Conservation (phyloP, 345 rosid species). For the Sisymbrium altissimum region DNA sequence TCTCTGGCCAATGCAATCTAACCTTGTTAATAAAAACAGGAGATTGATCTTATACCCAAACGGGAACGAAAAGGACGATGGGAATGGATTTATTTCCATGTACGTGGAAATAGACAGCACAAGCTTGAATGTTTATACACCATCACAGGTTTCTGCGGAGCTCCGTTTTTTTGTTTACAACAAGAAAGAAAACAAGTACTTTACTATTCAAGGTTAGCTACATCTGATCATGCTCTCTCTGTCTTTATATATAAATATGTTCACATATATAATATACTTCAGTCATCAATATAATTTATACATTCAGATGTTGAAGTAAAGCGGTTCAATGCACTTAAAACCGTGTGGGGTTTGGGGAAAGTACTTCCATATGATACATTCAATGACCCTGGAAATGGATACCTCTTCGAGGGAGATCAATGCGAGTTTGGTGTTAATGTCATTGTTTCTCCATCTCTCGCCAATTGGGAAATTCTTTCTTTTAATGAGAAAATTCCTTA, state of each 20-base stretch:
- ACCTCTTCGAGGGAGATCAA: neutral
- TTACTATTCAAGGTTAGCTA: neutral
- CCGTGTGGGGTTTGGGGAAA: neutral
- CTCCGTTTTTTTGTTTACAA: neutral
- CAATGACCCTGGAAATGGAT: neutral
- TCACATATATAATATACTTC: neutral
- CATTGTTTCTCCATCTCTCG: neutral
- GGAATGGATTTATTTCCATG: neutral
- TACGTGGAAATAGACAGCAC: neutral
- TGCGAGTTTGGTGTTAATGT: neutral
- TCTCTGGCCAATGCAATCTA: no score
- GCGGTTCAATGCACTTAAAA: neutral
- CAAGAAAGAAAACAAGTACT: neutral
- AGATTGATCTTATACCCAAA: neutral
- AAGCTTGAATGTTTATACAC: neutral
- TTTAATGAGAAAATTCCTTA: neutral
- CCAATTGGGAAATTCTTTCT: neutral
- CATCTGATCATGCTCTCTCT: neutral
- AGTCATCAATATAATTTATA: neutral
- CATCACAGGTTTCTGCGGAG: neutral
- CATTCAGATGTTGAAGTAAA: neutral
- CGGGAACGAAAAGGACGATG: neutral
- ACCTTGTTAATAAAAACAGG: neutral
- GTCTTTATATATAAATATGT: neutral
- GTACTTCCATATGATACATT: neutral